Percentiles rank a stretch among this genome's conserved stretches.
Conservation (phyloP, 2,329 filamentous ascomycete species). For the Trichoderma cornu-damae region DNA sequence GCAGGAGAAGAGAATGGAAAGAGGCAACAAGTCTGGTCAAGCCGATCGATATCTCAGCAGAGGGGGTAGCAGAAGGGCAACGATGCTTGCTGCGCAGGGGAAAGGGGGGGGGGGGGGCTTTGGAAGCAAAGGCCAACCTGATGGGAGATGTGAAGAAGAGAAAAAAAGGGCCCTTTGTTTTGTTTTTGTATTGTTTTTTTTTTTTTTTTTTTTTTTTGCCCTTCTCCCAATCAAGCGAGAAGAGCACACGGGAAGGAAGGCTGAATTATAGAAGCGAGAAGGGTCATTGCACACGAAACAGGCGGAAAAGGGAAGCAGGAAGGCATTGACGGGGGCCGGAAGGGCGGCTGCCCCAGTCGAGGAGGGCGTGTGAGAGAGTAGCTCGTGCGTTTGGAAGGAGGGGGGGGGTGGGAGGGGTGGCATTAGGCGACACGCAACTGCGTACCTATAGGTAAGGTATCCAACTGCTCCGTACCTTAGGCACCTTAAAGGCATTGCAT, state of each 20-base stretch:
- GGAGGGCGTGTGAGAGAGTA: slow-evolving; percentile 10
- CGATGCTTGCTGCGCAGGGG: background rate
- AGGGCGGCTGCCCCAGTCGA: slow-evolving; percentile 14
- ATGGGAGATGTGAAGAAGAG: slow-evolving; percentile 3
- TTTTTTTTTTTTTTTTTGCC: background rate
- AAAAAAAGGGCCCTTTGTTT: background rate
- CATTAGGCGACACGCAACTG: too few relatives aligned
- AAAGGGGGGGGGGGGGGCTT: slow-evolving; percentile 4
- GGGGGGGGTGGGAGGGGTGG: background rate
- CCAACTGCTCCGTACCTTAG: too few relatives aligned
- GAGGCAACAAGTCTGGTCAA: background rate
- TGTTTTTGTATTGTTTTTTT: background rate
- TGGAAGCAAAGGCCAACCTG: slow-evolving; percentile 4
- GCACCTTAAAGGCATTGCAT: too few relatives aligned
- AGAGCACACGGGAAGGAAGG: slow-evolving; percentile 3
- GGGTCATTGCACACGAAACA: background rate
- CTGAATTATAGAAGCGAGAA: slow-evolving; percentile 15
- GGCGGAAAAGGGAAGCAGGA: background rate
- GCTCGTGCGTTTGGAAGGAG: background rate
- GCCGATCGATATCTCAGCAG: background rate
- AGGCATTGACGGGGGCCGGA: slow-evolving; percentile 2
- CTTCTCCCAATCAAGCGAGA: background rate
- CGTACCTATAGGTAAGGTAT: too few relatives aligned
- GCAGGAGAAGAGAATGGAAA: background rate
- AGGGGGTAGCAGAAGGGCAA: background rate